Base-by-base conservation (phyloP, 2,329 filamentous ascomycete genomes). In the Monosporascus sp. region DNA sequence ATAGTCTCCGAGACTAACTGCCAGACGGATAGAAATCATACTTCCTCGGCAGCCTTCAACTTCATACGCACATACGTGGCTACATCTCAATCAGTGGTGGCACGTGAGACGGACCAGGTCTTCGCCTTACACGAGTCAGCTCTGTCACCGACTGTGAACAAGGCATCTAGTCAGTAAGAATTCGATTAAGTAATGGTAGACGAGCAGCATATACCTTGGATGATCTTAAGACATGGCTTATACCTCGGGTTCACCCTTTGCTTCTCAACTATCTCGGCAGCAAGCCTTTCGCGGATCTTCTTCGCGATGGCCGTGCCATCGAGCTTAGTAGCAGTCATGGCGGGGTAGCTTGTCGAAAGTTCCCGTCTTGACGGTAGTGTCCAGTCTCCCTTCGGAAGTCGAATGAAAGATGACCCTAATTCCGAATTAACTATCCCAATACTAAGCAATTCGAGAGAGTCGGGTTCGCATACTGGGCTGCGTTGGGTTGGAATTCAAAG, bases 11-110 rank as follows among this genome's bases (percentile, higher is more conserved):
- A 41, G 35, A 46, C n/a, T 14, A 37, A 35, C 11, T 7, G 44
- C 15, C 15, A 27, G n/a, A 31, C 51, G 37, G 45, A 39, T 15
- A 50, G 31, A 8, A 54, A 31, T 48, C 75, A 63, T 77, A 91
- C 89, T 81, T 97, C 94, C 70, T 89, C 79, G 54, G 94, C 94
- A 61, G 94, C 94, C 81, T 97, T 99, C 67, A 97, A 77, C 79
- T 99, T 99, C 94, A 99, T 99, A 75, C 92, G 92, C 74, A 99
- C 93, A 88, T 99, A 99, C 50, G 93, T 97, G 67, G 87, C 89
- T 93, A 66, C 53, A 54, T 58, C 63, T 70, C 63, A 71, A 66
- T 70, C 65, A 67, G 62, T 54, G 55, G 60, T 51, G 59, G 56
- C 48, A 57, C 52, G 50, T 54, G 57, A 60, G 17, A 54, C 22